Base-by-base conservation (phyloP, 257 asterid species). In the Knoxia roxburghii region DNA sequence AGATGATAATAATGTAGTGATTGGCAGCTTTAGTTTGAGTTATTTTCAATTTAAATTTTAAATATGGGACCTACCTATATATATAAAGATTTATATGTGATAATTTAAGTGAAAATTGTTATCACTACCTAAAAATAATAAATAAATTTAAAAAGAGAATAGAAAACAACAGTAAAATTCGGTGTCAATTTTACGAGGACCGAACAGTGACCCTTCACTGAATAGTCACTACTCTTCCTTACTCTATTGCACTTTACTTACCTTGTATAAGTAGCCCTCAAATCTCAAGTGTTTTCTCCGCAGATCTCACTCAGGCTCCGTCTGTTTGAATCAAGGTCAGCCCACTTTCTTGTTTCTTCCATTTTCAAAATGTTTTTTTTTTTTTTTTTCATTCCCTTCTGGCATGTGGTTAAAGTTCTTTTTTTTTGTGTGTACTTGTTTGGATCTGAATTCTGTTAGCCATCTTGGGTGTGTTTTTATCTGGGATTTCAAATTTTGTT, bases 361-460 rank as follows among this genome's bases (percentile, higher is more conserved):
- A 20, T 33, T 59, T 45, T 35, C 43, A 4, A 37, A 1, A 11
- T 59, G 50, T 23, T 33, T 57, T 62, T 17, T 27, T 37, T 4
- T 37, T 4, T 37, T 37, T 37, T 37, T 37, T 37, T 37, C 41
- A n/a, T n/a, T n/a, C 41, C 11, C 29, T 6, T 10, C 55, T 63
- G 21, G n/a, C 13, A 21, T 13, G 27, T 59, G 40, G 12, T 63
- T 27, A 33, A 49, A 37, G 23, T 60, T 69, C 33, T 32, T 7
- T n/a, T 5, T 7, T 12, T 32, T 35, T 61, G 13, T 1, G 20
- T 45, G 46, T 33, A 30, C 27, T 12, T 24, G 41, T 9, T 2
- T 37, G 68, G 74, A 70, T 70, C 74, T 70, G 68, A 7, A n/a
- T 70, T 51, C 9, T 56, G 24, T 39, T 55, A 24, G 6, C 54